Percentiles rank a stretch among this genome's conserved stretches.
Conservation (phyloP, 106 monocot species). For the Acorus gramineus region DNA sequence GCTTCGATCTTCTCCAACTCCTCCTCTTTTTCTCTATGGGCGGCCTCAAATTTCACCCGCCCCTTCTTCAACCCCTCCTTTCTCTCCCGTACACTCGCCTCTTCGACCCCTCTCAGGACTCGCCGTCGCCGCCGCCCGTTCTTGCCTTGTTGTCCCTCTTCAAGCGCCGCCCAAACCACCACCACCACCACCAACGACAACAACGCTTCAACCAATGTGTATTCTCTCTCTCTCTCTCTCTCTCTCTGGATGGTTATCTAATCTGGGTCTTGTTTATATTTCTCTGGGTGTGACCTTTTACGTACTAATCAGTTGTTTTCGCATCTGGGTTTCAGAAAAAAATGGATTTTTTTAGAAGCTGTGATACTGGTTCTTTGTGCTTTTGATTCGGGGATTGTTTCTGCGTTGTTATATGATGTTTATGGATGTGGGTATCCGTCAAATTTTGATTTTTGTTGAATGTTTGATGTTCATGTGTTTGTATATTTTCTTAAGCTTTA, state of each 20-base stretch:
- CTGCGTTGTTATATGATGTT: no score
- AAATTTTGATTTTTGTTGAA: no score
- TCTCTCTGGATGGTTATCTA: neutral
- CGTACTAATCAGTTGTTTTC: no score
- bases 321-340: no score
- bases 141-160: neutral
- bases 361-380: no score
- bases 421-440: no score
- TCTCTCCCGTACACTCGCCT: neutral
- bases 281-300: no score
- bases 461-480: no score
- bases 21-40: neutral
- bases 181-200: neutral
- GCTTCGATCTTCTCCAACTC: neutral
- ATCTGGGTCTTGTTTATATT: neutral
- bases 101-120: neutral
- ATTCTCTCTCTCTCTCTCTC: neutral
- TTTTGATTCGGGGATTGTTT: no score
- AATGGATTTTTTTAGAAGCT: no score
- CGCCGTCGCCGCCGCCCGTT: neutral
- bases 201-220: neutral
- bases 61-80: neutral
- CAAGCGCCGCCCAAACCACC: neutral
- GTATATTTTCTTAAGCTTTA: no score
- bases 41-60: neutral